Percentiles rank a stretch among this genome's conserved stretches.
These are phyloP conservation scores for Paramicrosporidium saccamoebae DNA, from an alignment of 371 early-diverging fungal species.

Conservation along the genomic window DNA sequence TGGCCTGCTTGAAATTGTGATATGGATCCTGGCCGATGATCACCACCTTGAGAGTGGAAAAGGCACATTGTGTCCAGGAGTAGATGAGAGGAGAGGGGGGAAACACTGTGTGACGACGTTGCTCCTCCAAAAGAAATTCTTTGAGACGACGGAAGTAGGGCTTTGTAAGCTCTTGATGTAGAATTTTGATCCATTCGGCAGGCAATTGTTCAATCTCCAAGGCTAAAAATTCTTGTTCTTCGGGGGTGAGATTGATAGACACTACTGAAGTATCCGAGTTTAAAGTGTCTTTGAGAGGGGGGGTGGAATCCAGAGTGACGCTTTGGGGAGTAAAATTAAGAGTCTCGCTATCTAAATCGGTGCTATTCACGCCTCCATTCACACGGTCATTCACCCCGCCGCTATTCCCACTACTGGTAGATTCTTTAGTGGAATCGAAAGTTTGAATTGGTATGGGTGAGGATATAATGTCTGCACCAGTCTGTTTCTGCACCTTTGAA, in stretches of 20 bases:
- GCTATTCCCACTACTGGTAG: too few relatives aligned
- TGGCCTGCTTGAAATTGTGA: constrained; percentile 67
- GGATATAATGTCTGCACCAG: too few relatives aligned
- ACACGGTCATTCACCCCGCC: too few relatives aligned
- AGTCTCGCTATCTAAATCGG: too few relatives aligned
- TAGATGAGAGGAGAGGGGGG: constrained; percentile 41
- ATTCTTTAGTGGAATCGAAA: too few relatives aligned
- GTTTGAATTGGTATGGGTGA: too few relatives aligned
- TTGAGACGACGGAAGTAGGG: constrained; percentile 44
- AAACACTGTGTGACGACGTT: constrained; percentile 15
- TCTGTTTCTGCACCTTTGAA: too few relatives aligned
- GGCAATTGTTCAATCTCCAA: constrained; percentile 34
- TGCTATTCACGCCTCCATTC: too few relatives aligned
- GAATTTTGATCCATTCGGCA: constrained; percentile 29
- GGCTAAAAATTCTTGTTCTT: constrained; percentile 13
- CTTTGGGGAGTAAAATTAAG: too few relatives aligned
- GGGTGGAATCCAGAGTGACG: too few relatives aligned
- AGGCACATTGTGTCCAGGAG: constrained; percentile 34
- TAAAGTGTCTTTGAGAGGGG: constrained; percentile 3
- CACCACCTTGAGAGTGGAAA: constrained; percentile 33
- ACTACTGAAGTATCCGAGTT: constrained; percentile 14
- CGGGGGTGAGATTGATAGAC: constrained; percentile 9
- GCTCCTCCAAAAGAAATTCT: constrained; percentile 16
- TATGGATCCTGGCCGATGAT: constrained; percentile 95
- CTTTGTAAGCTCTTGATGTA: constrained; percentile 26